These are phyloP conservation scores for Mycena floridula DNA, from an alignment of 768 basidiomycete species.

Conservation along the genomic window DNA sequence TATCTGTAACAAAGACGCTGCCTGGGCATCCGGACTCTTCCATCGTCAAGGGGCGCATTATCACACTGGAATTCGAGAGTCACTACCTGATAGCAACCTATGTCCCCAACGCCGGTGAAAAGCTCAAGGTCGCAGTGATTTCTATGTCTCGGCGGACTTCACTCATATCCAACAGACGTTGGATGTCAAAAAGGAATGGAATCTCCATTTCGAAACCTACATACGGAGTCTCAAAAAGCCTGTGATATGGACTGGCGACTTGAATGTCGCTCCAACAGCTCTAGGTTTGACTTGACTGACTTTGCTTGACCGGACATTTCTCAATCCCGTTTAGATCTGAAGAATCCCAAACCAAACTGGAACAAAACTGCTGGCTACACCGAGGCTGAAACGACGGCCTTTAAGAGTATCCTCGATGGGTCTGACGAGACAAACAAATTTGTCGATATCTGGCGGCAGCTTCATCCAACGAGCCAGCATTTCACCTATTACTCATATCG, in stretches of 20 bases:
- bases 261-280: constrained; percentile 81
- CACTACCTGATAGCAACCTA: constrained; percentile 75
- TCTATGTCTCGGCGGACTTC: neutral
- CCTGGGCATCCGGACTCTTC: constrained; percentile 67
- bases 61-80: constrained; percentile 74
- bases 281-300: constrained; percentile 36
- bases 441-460: constrained; percentile 74
- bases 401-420: constrained; percentile 54
- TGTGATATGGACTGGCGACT: constrained; percentile 84
- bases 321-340: constrained; percentile 43
- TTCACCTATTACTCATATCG: constrained; percentile 85
- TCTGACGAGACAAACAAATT: constrained; percentile 40
- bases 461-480: constrained; percentile 61
- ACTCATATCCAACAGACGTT: constrained; percentile 46
- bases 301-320: neutral
- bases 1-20: constrained; percentile 58
- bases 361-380: constrained; percentile 88
- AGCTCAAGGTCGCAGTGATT: constrained; percentile 53
- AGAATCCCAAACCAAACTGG: constrained; percentile 71
- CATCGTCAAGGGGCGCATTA: constrained; percentile 66
- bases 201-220: constrained; percentile 67
- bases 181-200: constrained; percentile 74
- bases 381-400: constrained; percentile 72
- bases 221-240: constrained; percentile 77
- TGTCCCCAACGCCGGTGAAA: constrained; percentile 75